These are phyloP conservation scores for Colletotrichum destructivum DNA, from an alignment of 2,329 filamentous ascomycete genomes.

Conservation along the genomic window DNA sequence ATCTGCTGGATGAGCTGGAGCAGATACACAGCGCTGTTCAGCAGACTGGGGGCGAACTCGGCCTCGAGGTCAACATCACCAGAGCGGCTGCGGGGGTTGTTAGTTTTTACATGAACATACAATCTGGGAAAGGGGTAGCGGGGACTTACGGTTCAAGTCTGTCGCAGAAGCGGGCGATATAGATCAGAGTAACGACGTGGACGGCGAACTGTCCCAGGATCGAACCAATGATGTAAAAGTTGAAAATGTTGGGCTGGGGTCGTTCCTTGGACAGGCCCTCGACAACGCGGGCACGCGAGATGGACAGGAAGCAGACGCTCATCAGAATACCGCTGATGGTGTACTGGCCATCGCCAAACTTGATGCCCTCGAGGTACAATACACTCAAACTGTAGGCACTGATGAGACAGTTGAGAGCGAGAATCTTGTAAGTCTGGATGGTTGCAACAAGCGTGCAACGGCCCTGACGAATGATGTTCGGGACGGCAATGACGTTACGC, in stretches of 20 bases:
- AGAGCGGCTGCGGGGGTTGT: conserved; percentile 58
- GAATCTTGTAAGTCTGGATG: conserved; percentile 99
- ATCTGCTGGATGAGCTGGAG: conserved; percentile 99
- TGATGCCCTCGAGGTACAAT: conserved; percentile 97
- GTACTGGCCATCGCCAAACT: conserved; percentile 98
- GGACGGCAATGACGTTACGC: conserved; percentile 95
- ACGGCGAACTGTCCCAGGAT: conserved; percentile 98
- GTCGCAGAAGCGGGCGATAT: conserved; percentile 92
- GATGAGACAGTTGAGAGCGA: conserved; percentile 97
- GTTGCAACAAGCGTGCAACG: conserved; percentile 98
- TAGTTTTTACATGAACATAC: conserved; percentile 44
- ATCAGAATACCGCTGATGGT: conserved; percentile 99
- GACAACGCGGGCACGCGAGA: conserved; percentile 96
- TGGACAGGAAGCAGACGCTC: conserved; percentile 99
- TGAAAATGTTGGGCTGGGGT: conserved; percentile 99
- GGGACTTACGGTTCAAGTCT: conserved; percentile 84
- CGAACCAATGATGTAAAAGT: conserved; percentile 97
- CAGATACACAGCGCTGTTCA: conserved; percentile 97
- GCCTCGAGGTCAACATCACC: conserved; percentile 89
- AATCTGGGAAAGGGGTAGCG: not conserved
- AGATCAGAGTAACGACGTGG: conserved; percentile 94
- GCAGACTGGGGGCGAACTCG: conserved; percentile 91
- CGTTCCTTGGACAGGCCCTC: conserved; percentile 97
- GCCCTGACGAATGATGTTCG: conserved; percentile 98
- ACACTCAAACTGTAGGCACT: conserved; percentile 98